phyloP scores from a whole-genome alignment of 139 green algal genomes.

The Micractinium conductrix region DNA sequence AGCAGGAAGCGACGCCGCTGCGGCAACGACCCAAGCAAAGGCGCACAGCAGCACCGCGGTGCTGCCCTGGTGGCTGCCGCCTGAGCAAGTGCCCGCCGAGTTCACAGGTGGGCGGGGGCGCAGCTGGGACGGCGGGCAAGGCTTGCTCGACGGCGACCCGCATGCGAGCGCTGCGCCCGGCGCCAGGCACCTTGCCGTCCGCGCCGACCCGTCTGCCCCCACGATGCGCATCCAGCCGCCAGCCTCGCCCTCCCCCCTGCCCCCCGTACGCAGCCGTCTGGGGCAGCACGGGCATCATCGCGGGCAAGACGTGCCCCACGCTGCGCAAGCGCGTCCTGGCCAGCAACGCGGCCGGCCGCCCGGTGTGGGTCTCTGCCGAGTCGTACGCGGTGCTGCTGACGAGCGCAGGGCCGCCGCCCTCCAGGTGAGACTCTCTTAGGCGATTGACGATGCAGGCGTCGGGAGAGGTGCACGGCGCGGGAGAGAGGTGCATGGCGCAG shows the following conservation, averaged over 20 bases:
- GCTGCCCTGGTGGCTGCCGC: conserved; percentile 16
- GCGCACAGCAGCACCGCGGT: background rate
- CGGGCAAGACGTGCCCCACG: conserved; percentile 9
- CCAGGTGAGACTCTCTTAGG: background rate
- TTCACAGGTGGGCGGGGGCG: background rate
- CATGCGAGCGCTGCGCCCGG: no score
- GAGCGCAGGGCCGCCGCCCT: background rate
- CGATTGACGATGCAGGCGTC: no score
- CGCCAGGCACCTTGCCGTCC: no score
- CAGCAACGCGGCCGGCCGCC: background rate
- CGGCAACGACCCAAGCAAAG: background rate
- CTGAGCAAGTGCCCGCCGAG: background rate
- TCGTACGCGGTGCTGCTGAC: conserved; percentile 20
- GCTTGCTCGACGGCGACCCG: no score
- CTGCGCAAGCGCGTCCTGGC: background rate
- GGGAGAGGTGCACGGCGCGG: no score
- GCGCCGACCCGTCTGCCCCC: no score
- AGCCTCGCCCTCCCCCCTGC: background rate
- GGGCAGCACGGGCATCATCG: background rate
- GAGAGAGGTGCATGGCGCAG: no score
- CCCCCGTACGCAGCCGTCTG: background rate
- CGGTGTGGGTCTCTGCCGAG: conserved; percentile 22
- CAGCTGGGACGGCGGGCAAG: no score
- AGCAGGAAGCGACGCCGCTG: background rate
- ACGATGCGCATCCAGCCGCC: no score